Percentiles rank a stretch among this genome's conserved stretches.
phyloP scores from a whole-genome alignment of 768 basidiomycete species.

The Austroboletus eburneus region DNA sequence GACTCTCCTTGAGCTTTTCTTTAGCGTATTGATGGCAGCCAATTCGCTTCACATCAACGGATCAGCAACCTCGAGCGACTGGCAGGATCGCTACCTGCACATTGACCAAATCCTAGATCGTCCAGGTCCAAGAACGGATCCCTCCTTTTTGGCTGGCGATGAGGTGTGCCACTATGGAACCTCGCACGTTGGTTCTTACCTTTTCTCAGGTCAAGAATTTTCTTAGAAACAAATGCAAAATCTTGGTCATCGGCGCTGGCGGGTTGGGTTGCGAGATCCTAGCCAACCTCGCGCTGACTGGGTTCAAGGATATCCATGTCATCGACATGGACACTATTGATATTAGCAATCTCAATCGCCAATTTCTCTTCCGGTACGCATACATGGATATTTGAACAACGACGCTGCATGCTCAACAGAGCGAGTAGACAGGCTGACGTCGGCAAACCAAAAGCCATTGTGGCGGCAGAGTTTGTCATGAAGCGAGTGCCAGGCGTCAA shows the following conservation, averaged over 20 bases:
- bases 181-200: neutral
- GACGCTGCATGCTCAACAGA: slow-evolving; percentile 1
- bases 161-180: slow-evolving; percentile 45
- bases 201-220: slow-evolving; percentile 78
- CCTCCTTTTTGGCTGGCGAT: slow-evolving; percentile 76
- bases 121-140: slow-evolving; percentile 87
- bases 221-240: slow-evolving; percentile 78
- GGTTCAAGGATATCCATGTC: slow-evolving; percentile 98
- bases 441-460: slow-evolving; percentile 88
- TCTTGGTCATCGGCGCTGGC: slow-evolving; percentile 96
- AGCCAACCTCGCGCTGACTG: slow-evolving; percentile 91
- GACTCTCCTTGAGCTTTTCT: slow-evolving; percentile 12
- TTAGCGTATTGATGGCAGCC: slow-evolving; percentile 20
- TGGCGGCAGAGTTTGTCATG: slow-evolving; percentile 97
- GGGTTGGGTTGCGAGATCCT: slow-evolving; percentile 97
- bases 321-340: slow-evolving; percentile 99
- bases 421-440: slow-evolving; percentile 75
- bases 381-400: neutral
- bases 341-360: slow-evolving; percentile 96
- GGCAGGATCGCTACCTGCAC: slow-evolving; percentile 68
- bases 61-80: slow-evolving; percentile 37
- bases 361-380: slow-evolving; percentile 90
- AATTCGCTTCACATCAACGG: slow-evolving; percentile 33
- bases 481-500: slow-evolving; percentile 92
- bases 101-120: slow-evolving; percentile 83